Percentiles rank a stretch among this genome's conserved stretches.
phyloP scores from a whole-genome alignment of 352 stramenopile genomes.

The Phytophthora niederhauseri region DNA sequence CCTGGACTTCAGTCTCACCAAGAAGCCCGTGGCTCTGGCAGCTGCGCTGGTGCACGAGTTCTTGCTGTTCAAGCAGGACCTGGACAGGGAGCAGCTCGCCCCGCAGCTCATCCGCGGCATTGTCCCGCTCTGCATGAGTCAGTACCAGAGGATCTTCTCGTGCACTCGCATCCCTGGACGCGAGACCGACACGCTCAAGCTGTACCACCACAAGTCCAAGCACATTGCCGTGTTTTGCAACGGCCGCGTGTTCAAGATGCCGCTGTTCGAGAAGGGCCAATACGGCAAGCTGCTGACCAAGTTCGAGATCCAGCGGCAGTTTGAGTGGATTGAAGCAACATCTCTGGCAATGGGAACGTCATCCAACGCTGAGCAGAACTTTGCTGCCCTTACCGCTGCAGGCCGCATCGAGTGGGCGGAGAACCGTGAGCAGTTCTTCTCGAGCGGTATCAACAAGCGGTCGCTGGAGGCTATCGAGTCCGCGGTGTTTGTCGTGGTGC shows the following conservation, averaged over 20 bases:
- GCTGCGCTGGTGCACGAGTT: conserved; percentile 79
- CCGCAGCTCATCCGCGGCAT: conserved; percentile 86
- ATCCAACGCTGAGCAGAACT: conserved; percentile 50
- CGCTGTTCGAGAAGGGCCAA: conserved; percentile 81
- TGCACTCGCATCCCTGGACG: conserved; percentile 90
- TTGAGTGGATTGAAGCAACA: conserved; percentile 72
- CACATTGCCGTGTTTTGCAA: conserved; percentile 89
- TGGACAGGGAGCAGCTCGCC: conserved; percentile 84
- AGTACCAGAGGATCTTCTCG: conserved; percentile 91
- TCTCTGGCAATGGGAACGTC: conserved; percentile 43
- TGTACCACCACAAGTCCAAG: conserved; percentile 77
- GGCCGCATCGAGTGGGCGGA: conserved; percentile 90
- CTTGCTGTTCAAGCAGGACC: conserved; percentile 86
- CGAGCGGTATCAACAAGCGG: conserved; percentile 87
- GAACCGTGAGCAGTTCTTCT: conserved; percentile 90
- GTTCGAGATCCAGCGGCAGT: conserved; percentile 83
- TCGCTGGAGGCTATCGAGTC: conserved; percentile 81
- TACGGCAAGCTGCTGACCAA: conserved; percentile 74
- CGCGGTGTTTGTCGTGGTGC: conserved; percentile 76
- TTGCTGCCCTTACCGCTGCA: conserved; percentile 82
- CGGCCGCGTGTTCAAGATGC: conserved; percentile 91
- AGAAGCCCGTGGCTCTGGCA: conserved; percentile 67
- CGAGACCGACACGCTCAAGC: conserved; percentile 83
- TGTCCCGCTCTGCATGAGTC: conserved; percentile 91
- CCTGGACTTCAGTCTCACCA: conserved; percentile 63